phyloP scores from a whole-genome alignment of 306 rosid species.

The Vachellia collinsii region DNA sequence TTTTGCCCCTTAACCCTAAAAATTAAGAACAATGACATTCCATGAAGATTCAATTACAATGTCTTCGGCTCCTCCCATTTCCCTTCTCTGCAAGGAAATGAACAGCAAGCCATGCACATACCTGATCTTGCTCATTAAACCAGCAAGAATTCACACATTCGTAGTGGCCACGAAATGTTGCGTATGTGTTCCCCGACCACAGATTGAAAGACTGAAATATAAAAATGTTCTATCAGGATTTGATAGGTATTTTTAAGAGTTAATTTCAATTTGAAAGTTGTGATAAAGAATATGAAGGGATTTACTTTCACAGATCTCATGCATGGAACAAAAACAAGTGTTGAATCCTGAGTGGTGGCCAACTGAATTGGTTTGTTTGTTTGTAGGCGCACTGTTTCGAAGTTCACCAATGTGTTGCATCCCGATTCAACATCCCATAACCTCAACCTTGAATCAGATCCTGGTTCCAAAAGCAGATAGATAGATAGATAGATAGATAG shows the following conservation, averaged over 20 bases:
- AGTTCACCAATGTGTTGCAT: slow-evolving; percentile 92
- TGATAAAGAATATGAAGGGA: slow-evolving; percentile 15
- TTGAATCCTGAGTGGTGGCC: slow-evolving; percentile 75
- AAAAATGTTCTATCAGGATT: slow-evolving; percentile 35
- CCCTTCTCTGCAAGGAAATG: slow-evolving; percentile 16
- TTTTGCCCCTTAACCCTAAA: too few species aligned
- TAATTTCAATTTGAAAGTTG: slow-evolving; percentile 30
- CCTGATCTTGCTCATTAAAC: slow-evolving; percentile 84
- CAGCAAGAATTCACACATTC: slow-evolving; percentile 87
- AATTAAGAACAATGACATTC: not conserved
- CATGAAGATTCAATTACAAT: slow-evolving; percentile 3
- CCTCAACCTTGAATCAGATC: slow-evolving; percentile 95
- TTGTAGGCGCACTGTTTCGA: slow-evolving; percentile 86
- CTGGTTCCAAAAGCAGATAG: slow-evolving; percentile 45
- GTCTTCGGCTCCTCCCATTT: slow-evolving; percentile 14
- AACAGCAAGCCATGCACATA: slow-evolving; percentile 35
- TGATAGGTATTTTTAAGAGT: slow-evolving; percentile 13
- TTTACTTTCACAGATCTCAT: slow-evolving; percentile 83
- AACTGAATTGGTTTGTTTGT: slow-evolving; percentile 85
- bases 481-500: slow-evolving; percentile 23
- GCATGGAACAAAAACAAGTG: slow-evolving; percentile 90
- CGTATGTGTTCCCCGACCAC: slow-evolving; percentile 81
- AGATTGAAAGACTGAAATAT: slow-evolving; percentile 75
- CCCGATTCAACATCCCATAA: slow-evolving; percentile 93
- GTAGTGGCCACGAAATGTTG: slow-evolving; percentile 79